These are phyloP conservation scores for Tinospora cordifolia DNA, from an alignment of 164 flowering plant species.

Conservation along the genomic window DNA sequence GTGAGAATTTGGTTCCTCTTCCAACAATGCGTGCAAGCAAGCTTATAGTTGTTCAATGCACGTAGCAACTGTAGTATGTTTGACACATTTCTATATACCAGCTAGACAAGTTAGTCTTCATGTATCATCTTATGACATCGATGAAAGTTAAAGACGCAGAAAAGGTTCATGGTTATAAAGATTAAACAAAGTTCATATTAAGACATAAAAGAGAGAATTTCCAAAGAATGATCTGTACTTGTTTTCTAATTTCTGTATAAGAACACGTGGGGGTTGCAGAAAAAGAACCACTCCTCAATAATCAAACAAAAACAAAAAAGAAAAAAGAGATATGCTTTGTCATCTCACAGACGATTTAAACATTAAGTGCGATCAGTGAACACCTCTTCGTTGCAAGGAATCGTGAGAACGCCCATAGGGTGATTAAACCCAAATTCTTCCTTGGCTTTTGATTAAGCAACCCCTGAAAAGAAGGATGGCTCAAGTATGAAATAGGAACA, in stretches of 20 bases:
- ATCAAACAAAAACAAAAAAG: neutral
- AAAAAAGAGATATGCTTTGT: neutral
- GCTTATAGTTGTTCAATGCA: neutral
- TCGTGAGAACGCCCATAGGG: neutral
- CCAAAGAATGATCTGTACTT: constrained; percentile 5
- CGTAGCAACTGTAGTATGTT: neutral
- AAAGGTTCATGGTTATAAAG: neutral
- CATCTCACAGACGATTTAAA: neutral
- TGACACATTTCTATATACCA: neutral
- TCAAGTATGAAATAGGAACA: constrained; percentile 1
- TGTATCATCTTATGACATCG: neutral
- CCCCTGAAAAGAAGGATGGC: constrained; percentile 1
- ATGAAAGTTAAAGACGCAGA: neutral
- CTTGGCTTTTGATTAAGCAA: neutral
- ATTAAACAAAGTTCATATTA: neutral
- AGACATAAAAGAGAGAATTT: neutral
- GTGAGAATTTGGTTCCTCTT: neutral
- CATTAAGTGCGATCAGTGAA: neutral
- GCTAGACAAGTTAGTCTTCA: neutral
- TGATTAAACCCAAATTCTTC: neutral
- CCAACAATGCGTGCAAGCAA: neutral
- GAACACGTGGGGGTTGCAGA: neutral
- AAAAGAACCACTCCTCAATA: neutral
- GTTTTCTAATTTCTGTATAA: neutral
- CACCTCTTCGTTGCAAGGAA: neutral